Base-by-base conservation (phyloP, 352 stramenopile species). In the Phytophthora pistaciae region DNA sequence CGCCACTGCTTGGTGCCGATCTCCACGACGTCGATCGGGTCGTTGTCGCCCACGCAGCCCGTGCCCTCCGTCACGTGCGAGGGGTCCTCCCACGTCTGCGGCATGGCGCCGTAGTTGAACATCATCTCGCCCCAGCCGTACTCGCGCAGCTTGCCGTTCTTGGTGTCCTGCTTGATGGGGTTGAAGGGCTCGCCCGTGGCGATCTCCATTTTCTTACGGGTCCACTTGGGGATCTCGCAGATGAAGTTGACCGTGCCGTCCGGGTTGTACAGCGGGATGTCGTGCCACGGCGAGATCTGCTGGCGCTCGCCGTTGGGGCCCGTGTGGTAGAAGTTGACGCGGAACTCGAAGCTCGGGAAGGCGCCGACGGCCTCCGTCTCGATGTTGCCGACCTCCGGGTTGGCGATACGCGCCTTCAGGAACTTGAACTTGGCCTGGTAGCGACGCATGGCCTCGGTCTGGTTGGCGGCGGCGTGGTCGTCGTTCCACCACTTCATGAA, bases 71-170 rank as follows among this genome's bases (percentile, higher is more conserved):
- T 92, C 72, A 87, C 85, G 74, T 98, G 85, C 57, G 87, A 78
- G 7, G 97, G 97, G 87, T 99, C 98, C 83, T 99, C 98, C 98
- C 98, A 99, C 55, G 98, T 99, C 87, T 99, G 98, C 40, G 98
- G 98, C 74, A 99, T 88, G 3, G 98, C 87, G 78, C 98, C 98
- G 78, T 99, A 99, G 84, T 99, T 99, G 88, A 99, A 99, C 90
- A 99, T 99, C 65, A 97, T 98, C 71, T 98, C 97, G 38, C 87
- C 98, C 90, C 99, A 96, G 63, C 79, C 83, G 72, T 97, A 99
- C 75, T 99, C 98, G 44, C 98, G 91, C 54, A 98, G 86, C 72
- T 97, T 91, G 57, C 97, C 98, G 75, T 99, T 99, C 87, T 99
- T 99, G 25, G 91, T 97, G 85, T 99, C 98, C 84, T 99, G 98